A percentile compares a stretch with the other conserved stretches of the same genome.
Evolutionary conservation across 2,329 filamentous ascomycete genomes (phyloP).

Genomic region (Claviceps arundinis): DNA sequence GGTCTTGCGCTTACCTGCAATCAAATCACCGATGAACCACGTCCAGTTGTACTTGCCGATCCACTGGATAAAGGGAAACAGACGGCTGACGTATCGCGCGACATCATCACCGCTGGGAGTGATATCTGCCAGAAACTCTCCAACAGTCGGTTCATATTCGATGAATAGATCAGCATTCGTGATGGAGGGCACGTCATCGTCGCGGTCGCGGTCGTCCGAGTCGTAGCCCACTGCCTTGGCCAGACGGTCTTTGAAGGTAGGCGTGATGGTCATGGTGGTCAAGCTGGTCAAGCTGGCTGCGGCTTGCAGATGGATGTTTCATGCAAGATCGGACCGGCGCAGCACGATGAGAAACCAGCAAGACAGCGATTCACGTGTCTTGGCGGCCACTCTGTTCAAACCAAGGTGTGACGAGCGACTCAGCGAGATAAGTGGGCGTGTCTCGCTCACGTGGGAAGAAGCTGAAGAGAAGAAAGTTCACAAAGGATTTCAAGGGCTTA

Average conservation of each 20-base stretch:
- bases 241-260: constrained; percentile 13
- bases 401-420: not conserved
- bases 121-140: constrained; percentile 26
- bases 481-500: not conserved
- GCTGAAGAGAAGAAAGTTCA: not conserved
- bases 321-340: not conserved
- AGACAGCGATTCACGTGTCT: too few relatives aligned
- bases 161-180: constrained; percentile 24
- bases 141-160: constrained; percentile 29
- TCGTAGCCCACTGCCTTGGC: constrained; percentile 21
- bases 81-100: constrained; percentile 22
- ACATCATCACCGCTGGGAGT: constrained; percentile 19
- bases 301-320: not conserved
- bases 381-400: not conserved
- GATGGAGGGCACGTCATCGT: constrained; percentile 22
- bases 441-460: not conserved
- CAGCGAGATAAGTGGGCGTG: not conserved
- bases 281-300: not conserved
- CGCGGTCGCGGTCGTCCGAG: constrained; percentile 17
- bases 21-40: constrained; percentile 33
- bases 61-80: constrained; percentile 38
- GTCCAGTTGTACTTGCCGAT: constrained; percentile 35
- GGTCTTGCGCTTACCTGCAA: constrained; percentile 23
- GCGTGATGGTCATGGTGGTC: constrained; percentile 1
- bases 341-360: not conserved